Evolutionary conservation across 176 grass and related monocot species (phyloP), one percentile per base, ranked within the genome.

Genomic region (Musa schizocarpa): DNA sequence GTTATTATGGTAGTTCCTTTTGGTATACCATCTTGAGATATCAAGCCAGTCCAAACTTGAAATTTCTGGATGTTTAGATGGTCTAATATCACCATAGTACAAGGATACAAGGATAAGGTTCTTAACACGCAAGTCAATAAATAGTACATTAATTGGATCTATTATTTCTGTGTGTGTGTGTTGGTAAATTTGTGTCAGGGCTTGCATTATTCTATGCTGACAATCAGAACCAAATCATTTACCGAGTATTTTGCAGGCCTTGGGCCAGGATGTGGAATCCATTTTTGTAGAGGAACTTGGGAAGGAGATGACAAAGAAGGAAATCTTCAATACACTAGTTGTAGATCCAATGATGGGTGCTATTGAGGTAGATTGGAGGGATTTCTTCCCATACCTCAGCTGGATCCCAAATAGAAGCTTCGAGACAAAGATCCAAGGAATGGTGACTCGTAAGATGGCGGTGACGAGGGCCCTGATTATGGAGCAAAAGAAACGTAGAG

Each of bases 341-440:
- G 54, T 85, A 22, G 89, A 96, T 78, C 88, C 88, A 77, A 90
- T 96, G 89, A 90, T 70, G 78, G 86, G 93, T 52, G 89, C 89
- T 29, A 88, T 96, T 53, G 89, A 92, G 53, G 93, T 92, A 0
- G 93, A 96, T 26, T 96, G 93, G 93, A 96, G 89, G 78, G 93
- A 96, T 52, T 96, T 96, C 85, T 96, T 96, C 81, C 89, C 93
- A 43, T 96, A 92, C 82, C 84, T 96, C 22, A 74, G 71, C 29
- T 96, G 93, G 93, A 51, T 96, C 53, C 93, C 93, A 74, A 96
- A 96, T 81, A 86, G 50, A 82, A 77, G 80, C 75, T 87, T 87
- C 52, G 93, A 96, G 81, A 23, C 20, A 24, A 92, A 77, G 76
- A 77, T 96, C 52, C 23, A 65, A 12, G 73, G 54, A 53, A 74